These are phyloP conservation scores for Lactarius evosmus DNA, from an alignment of 768 basidiomycete genomes.

Conservation along the genomic window DNA sequence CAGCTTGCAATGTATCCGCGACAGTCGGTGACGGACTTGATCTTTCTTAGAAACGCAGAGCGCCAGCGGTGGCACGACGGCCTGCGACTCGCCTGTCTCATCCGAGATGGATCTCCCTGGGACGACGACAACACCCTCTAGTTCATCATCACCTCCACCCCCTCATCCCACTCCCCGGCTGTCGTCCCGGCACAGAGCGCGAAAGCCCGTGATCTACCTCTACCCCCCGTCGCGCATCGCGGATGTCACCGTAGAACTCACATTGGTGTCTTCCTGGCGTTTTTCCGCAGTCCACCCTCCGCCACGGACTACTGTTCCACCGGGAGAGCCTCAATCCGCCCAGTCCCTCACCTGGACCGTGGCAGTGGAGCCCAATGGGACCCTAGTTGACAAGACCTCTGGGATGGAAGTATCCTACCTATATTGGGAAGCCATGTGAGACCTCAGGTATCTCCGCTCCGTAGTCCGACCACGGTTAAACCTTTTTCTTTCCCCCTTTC, in stretches of 20 bases:
- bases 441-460: background rate
- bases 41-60: background rate
- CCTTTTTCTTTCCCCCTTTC: constrained; percentile 14
- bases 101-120: background rate
- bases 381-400: constrained; percentile 4
- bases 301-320: background rate
- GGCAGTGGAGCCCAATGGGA: constrained; percentile 13
- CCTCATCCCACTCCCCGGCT: background rate
- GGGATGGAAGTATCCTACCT: constrained; percentile 13
- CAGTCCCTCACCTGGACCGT: constrained; percentile 13
- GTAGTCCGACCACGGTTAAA: background rate
- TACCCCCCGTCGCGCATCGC: constrained; percentile 7
- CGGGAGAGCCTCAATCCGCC: background rate
- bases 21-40: background rate
- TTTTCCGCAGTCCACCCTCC: too few relatives aligned
- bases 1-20: background rate
- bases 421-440: constrained; percentile 17
- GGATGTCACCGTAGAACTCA: constrained; percentile 11
- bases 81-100: background rate
- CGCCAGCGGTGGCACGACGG: too few relatives aligned
- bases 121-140: background rate
- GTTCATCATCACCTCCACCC: background rate
- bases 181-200: background rate
- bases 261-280: background rate
- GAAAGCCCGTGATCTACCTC: constrained; percentile 19